These are phyloP conservation scores for Juglanconis juglandina DNA, from an alignment of 2,329 filamentous ascomycete genomes.

Conservation along the genomic window DNA sequence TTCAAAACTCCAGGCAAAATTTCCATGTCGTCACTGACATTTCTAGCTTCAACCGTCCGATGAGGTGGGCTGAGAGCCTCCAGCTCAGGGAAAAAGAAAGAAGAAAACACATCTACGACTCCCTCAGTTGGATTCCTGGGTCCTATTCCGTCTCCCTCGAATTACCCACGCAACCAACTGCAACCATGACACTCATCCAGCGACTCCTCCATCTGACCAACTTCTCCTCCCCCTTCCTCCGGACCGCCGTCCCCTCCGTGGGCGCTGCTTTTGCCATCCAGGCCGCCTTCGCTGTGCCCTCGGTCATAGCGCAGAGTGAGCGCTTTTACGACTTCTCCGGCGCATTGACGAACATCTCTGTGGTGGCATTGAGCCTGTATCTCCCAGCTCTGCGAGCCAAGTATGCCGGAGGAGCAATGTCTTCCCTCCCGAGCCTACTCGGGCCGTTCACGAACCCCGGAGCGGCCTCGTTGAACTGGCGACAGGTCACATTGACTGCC, in stretches of 20 bases:
- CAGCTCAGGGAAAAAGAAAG: neutral
- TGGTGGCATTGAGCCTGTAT: constrained; percentile 59
- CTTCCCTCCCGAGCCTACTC: constrained; percentile 43
- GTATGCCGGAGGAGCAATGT: constrained; percentile 40
- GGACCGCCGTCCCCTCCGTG: constrained; percentile 59
- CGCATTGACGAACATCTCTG: constrained; percentile 63
- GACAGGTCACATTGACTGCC: constrained; percentile 41
- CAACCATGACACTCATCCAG: constrained; percentile 33
- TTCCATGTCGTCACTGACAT: constrained; percentile 13
- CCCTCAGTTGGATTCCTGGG: neutral
- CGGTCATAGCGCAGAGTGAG: constrained; percentile 57
- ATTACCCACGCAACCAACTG: neutral
- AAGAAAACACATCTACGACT: neutral
- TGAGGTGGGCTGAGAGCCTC: neutral
- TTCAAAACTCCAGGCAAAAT: constrained; percentile 5
- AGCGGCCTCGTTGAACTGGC: constrained; percentile 54
- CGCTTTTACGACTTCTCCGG: constrained; percentile 68
- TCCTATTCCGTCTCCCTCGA: too few species aligned
- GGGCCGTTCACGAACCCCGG: constrained; percentile 40
- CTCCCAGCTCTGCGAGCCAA: constrained; percentile 57
- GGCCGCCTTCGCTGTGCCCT: constrained; percentile 59
- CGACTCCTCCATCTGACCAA: constrained; percentile 57
- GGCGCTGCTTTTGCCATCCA: constrained; percentile 63
- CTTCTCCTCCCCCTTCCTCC: constrained; percentile 59
- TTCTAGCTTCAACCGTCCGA: neutral